Evolutionary conservation across 1,284 basidiomycete genomes (phyloP).

Genomic region (Xerocomus subilludens): DNA sequence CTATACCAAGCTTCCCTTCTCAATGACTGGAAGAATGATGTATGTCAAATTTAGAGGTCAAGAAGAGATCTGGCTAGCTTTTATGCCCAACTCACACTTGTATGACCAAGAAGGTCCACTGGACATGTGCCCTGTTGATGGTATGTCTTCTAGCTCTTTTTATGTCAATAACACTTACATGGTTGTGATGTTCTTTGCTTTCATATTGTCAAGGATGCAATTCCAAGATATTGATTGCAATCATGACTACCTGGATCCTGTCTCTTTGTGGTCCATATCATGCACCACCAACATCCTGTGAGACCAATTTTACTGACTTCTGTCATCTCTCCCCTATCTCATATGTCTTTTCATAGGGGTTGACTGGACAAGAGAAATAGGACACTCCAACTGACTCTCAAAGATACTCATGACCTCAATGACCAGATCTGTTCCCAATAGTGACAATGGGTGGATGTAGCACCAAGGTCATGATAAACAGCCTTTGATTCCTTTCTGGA

Average conservation of each 20-base stretch:
- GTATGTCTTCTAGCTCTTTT: slow-evolving; percentile 1
- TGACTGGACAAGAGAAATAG: slow-evolving; percentile 5
- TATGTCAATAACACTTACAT: not conserved
- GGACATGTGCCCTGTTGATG: not conserved
- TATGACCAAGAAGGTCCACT: not conserved
- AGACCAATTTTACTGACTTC: not conserved
- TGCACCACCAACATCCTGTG: slow-evolving; percentile 5
- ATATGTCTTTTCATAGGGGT: not conserved
- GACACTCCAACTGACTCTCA: slow-evolving; percentile 9
- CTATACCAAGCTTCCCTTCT: slow-evolving; percentile 11
- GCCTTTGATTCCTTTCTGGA: slow-evolving; percentile 6
- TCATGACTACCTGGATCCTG: not conserved
- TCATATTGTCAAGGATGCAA: not conserved
- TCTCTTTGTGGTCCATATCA: not conserved
- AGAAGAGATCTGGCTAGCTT: slow-evolving; percentile 27
- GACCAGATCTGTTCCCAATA: not conserved
- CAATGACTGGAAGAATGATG: slow-evolving; percentile 15
- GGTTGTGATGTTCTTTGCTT: slow-evolving; percentile 21
- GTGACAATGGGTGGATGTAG: not conserved
- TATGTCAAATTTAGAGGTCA: slow-evolving; percentile 16
- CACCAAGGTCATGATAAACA: slow-evolving; percentile 9
- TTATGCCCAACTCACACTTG: slow-evolving; percentile 11
- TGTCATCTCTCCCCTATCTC: too few species aligned
- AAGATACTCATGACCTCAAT: not conserved
- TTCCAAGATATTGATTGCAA: slow-evolving; percentile 1